A percentile compares a stretch with the other conserved stretches of the same genome.
phyloP scores from a whole-genome alignment of 2,329 filamentous ascomycete genomes.

The Pseudogymnoascus sp. region DNA sequence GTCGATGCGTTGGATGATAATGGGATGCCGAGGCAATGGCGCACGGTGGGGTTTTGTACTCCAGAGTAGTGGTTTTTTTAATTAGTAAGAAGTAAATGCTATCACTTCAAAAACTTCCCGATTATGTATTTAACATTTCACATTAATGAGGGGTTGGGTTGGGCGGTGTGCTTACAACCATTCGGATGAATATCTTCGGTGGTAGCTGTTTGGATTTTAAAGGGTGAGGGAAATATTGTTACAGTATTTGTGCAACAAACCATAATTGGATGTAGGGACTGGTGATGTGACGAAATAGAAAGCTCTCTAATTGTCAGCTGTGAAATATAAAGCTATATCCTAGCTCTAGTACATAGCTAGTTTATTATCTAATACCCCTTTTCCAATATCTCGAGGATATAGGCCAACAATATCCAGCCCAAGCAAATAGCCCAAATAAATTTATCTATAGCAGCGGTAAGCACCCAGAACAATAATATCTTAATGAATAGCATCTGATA shows the following conservation, averaged over 20 bases:
- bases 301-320: neutral
- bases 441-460: constrained; percentile 8
- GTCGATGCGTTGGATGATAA: neutral
- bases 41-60: neutral
- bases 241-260: too few species aligned
- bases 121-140: neutral
- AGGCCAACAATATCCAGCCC: constrained; percentile 9
- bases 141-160: neutral
- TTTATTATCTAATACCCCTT: neutral
- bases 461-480: neutral
- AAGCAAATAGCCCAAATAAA: constrained; percentile 8
- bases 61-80: neutral
- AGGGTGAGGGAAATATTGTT: too few species aligned
- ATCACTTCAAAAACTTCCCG: neutral
- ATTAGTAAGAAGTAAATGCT: neutral
- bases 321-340: neutral
- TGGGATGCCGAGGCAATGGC: neutral
- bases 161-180: neutral
- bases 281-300: neutral
- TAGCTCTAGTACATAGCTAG: neutral
- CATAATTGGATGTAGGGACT: neutral
- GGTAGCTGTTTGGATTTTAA: too few species aligned
- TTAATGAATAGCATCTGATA: constrained; percentile 4
- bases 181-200: neutral
- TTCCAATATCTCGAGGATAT: constrained; percentile 1